Evolutionary conservation across 164 flowering plant genomes (phyloP), one percentile per base, ranked within the genome.

Genomic region (Aristolochia californica): DNA sequence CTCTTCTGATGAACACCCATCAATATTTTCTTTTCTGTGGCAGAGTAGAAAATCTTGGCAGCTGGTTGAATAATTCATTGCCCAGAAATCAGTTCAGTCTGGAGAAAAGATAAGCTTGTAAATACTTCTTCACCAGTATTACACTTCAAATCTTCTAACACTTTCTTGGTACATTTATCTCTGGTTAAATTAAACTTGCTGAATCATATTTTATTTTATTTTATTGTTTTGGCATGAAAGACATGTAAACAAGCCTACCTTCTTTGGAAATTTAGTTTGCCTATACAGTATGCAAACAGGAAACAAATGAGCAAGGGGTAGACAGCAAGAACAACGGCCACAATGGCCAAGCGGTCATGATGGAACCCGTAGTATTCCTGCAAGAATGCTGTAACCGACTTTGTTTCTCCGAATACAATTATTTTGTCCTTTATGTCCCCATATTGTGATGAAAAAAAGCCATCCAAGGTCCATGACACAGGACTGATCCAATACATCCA

Each of bases 401-500:
- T 63, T 2, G 38, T 55, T 52, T 70, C 68, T 21, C 72, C 77
- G 57, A 62, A 70, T 20, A 56, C 68, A 1, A 44, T 13, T 22
- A 70, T 55, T 55, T 67, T 64, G 17, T 57, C 49, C 2, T 75
- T 24, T 28, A 77, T 10, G 49, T 79, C 88, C 54, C 81, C 89
- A 57, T 68, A 81, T 56, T 83, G 84, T 53, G 83, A 81, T 48
- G 77, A 64, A 11, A 81, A 53, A 5, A 79, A 49, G 7, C 67
- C 83, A 22, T 73, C 68, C 4, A 83, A 47, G 1, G 74, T 61
- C 89, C 89, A 83, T 1, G 82, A 64, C 2, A 65, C 56, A 0
- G 89, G 89, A 30, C 63, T 56, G 14, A 74, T 30, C 65, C 71
- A 73, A 44, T 74, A 74, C 7, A 56, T 45, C 88, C 88, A 83